A percentile compares a stretch with the other conserved stretches of the same genome.
Evolutionary conservation across 306 rosid species (phyloP).

Genomic region (Vicia villosa): DNA sequence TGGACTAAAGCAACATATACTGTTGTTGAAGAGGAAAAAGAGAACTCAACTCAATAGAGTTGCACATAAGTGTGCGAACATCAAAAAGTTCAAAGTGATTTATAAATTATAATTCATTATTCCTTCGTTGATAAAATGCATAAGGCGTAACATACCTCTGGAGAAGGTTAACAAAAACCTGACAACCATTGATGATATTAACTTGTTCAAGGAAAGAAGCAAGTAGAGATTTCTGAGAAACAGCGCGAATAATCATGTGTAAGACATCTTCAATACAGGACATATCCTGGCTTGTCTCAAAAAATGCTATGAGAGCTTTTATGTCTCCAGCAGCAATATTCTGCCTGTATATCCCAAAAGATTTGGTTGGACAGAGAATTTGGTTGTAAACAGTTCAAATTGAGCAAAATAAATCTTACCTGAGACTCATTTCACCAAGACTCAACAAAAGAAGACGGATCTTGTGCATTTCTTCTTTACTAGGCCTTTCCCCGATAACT

Average conservation of each 20-base stretch:
- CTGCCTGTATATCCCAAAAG: constrained; percentile 66
- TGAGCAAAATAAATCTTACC: constrained; percentile 51
- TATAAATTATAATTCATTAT: neutral
- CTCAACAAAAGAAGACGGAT: constrained; percentile 94
- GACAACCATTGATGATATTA: constrained; percentile 73
- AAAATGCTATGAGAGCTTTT: constrained; percentile 85
- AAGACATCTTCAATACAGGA: constrained; percentile 92
- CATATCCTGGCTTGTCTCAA: constrained; percentile 87
- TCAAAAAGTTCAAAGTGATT: constrained; percentile 11
- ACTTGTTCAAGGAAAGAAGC: constrained; percentile 91
- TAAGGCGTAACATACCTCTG: constrained; percentile 61
- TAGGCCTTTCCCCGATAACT: constrained; percentile 63
- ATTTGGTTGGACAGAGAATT: constrained; percentile 23
- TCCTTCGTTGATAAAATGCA: constrained; percentile 5
- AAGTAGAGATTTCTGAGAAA: constrained; percentile 78
- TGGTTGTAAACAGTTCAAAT: constrained; percentile 8
- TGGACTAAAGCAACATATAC: constrained; percentile 5
- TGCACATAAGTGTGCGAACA: neutral
- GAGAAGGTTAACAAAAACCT: constrained; percentile 92
- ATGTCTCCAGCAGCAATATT: constrained; percentile 74
- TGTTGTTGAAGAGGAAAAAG: constrained; percentile 5
- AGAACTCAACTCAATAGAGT: constrained; percentile 5
- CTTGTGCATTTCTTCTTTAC: constrained; percentile 82
- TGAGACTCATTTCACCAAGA: constrained; percentile 97
- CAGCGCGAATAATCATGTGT: constrained; percentile 92